Evolutionary conservation across 129 eudicot genomes (phyloP).

Genomic region (Arctium lappa): DNA sequence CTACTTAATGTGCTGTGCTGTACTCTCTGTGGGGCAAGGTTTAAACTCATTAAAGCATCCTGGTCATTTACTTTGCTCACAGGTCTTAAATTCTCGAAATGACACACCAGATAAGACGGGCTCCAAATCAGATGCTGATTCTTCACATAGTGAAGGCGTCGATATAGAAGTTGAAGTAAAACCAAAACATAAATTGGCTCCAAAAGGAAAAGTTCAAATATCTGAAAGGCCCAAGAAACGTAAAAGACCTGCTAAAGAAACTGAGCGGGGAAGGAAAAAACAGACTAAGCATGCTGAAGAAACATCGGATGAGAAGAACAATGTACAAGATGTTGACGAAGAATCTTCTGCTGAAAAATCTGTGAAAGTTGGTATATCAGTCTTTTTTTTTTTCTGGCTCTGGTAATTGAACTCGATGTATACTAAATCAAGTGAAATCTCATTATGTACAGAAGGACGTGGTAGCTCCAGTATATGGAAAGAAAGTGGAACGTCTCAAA

Average conservation of each 20-base stretch:
- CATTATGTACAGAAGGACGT: slow-evolving; percentile 54
- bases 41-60: background rate
- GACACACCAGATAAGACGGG: slow-evolving; percentile 34
- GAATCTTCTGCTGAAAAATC: slow-evolving; percentile 54
- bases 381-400: background rate
- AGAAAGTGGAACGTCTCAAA: slow-evolving; percentile 81
- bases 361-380: slow-evolving; percentile 46
- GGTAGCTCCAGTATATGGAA: slow-evolving; percentile 69
- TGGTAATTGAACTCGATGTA: background rate
- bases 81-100: slow-evolving; percentile 49
- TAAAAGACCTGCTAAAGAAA: slow-evolving; percentile 50
- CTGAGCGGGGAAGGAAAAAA: slow-evolving; percentile 41
- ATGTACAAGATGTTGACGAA: slow-evolving; percentile 42
- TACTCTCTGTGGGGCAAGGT: background rate
- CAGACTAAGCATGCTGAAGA: slow-evolving; percentile 39
- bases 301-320: slow-evolving; percentile 44
- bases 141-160: slow-evolving; percentile 39
- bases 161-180: slow-evolving; percentile 42
- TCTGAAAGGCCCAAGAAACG: slow-evolving; percentile 57
- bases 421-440: background rate
- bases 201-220: slow-evolving; percentile 42
- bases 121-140: slow-evolving; percentile 36
- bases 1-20: background rate
- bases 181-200: slow-evolving; percentile 45
- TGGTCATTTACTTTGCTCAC: slow-evolving; percentile 12